Conservation (phyloP, 805 yeast genomes). For the Jamesozyma lodderae region DNA sequence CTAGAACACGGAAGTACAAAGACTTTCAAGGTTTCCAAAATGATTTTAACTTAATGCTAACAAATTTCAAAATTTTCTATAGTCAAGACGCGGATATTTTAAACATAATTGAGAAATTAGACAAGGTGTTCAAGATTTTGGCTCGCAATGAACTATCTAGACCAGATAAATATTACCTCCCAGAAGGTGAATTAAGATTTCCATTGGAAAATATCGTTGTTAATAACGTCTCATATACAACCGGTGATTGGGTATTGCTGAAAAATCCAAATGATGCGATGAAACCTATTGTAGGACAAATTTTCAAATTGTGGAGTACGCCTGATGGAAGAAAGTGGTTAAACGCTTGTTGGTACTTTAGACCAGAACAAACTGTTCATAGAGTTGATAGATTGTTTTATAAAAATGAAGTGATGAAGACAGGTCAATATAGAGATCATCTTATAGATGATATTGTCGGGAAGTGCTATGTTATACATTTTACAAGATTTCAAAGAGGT, state of each 20-base stretch:
- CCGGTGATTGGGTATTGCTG: constrained; percentile 95
- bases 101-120: constrained; percentile 54
- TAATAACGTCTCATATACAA: constrained; percentile 62
- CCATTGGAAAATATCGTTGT: constrained; percentile 70
- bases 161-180: constrained; percentile 69
- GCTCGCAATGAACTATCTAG: constrained; percentile 63
- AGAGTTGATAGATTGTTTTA: constrained; percentile 81
- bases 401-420: constrained; percentile 90
- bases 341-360: constrained; percentile 94
- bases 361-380: constrained; percentile 97
- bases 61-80: constrained; percentile 60
- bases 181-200: constrained; percentile 52
- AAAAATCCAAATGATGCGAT: constrained; percentile 79
- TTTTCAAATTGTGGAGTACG: constrained; percentile 81
- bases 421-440: constrained; percentile 95
- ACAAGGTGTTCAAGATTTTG: constrained; percentile 47
- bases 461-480: constrained; percentile 88
- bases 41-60: constrained; percentile 68
- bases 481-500: constrained; percentile 90
- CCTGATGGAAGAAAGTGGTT: constrained; percentile 75
- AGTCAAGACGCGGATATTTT: constrained; percentile 48
- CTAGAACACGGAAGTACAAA: constrained; percentile 73
- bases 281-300: constrained; percentile 88
- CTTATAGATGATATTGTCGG: constrained; percentile 79
- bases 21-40: constrained; percentile 66